Evolutionary conservation across 164 flowering plant species (phyloP), one percentile per base, ranked within the genome.

Genomic region (Vitis vinifera): DNA sequence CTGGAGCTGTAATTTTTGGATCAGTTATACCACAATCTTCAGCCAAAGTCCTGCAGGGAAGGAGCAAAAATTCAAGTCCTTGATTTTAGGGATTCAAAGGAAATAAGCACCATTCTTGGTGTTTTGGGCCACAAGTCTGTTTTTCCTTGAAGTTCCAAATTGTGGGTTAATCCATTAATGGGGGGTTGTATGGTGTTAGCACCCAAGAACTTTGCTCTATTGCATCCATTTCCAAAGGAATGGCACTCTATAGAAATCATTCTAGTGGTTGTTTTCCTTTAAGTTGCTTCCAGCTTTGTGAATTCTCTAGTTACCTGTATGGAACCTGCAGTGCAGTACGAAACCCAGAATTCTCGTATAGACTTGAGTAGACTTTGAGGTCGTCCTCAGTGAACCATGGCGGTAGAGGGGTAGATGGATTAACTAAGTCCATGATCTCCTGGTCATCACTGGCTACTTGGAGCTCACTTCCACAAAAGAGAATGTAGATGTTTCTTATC

Each of bases 361-460:
- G 58, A 6, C 66, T 49, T 61, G 77, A 83, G 65, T 86, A 85
- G 49, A n/a, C 70, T 11, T 71, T 17, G 1, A 88, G 80, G 66
- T 88, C 89, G 59, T 86, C 82, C 44, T 88, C 89, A 10, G 77
- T 79, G 66, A 88, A 85, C 88, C 89, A 85, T 3, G 76, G 59
- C 3, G 89, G 89, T 11, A 88, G 70, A 59, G 89, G 89, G 50
- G 87, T 75, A 37, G 83, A 77, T 64, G 82, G 76, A 27, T 83
- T 74, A 7, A 86, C 86, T 74, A 88, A 67, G 84, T 84, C 89
- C 88, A 88, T 77, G 60, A 88, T 79, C 63, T 86, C 88, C 73
- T 84, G 73, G 16, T 73, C 74, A n/a, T 83, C 84, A 0, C 49
- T 53, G 1, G 88, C 91, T 9, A 84, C 63, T 15, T 81, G 89